Evolutionary conservation across 768 basidiomycete genomes (phyloP).

Genomic region (Coprinopsis sp.): DNA sequence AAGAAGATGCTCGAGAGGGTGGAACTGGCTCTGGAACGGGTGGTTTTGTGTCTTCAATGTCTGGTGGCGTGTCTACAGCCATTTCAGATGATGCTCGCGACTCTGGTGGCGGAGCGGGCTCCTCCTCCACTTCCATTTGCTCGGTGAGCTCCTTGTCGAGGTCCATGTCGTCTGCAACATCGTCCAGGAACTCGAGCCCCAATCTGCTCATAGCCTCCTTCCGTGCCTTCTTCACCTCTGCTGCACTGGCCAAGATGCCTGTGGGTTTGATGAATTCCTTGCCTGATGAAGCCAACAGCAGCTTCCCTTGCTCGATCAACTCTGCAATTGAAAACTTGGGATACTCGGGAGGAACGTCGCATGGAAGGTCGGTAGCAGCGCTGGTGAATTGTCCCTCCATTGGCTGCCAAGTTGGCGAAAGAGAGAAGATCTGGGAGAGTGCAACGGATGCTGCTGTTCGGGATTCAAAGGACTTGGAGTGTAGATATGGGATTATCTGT

Average conservation of each 20-base stretch:
- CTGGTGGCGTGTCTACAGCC: conserved; percentile 36
- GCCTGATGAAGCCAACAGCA: conserved; percentile 88
- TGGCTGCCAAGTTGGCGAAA: conserved; percentile 80
- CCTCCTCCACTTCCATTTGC: conserved; percentile 46
- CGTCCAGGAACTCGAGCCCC: conserved; percentile 82
- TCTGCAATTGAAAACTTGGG: conserved; percentile 74
- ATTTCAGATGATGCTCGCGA: conserved; percentile 27
- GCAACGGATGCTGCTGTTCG: conserved; percentile 86
- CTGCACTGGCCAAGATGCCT: conserved; percentile 65
- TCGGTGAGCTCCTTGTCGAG: conserved; percentile 76
- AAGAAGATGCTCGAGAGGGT: conserved; percentile 49
- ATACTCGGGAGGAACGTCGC: conserved; percentile 45
- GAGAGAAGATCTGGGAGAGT: conserved; percentile 79
- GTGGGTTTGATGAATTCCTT: conserved; percentile 82
- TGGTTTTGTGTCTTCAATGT: conserved; percentile 33
- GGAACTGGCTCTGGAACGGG: conserved; percentile 42
- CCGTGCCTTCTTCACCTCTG: conserved; percentile 82
- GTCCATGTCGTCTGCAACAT: conserved; percentile 78
- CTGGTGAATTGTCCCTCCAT: conserved; percentile 21
- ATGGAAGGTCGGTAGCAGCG: conserved; percentile 23
- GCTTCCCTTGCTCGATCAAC: conserved; percentile 67
- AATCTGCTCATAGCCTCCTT: conserved; percentile 86
- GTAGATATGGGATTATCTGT: conserved; percentile 86
- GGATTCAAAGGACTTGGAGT: conserved; percentile 90
- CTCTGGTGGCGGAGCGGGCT: conserved; percentile 17